A percentile compares a stretch with the other conserved stretches of the same genome.
Conservation (phyloP, 345 rosid genomes). For the Anacardium occidentale region DNA sequence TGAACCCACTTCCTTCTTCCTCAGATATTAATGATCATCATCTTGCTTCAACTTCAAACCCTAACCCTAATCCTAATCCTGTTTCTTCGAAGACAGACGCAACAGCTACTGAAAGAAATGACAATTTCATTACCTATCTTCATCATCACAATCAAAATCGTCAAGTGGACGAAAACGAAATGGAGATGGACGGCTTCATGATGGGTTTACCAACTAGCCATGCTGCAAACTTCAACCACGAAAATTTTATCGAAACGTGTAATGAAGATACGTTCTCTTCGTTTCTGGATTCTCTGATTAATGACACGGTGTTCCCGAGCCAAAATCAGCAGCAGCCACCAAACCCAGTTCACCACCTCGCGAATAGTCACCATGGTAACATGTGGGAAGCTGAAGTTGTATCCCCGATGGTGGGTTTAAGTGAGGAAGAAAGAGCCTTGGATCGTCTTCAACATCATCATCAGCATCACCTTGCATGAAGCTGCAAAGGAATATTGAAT, state of each 20-base stretch:
- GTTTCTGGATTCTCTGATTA: constrained; percentile 61
- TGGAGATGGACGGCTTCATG: constrained; percentile 8
- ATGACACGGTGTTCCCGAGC: constrained; percentile 40
- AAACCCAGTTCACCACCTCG: neutral
- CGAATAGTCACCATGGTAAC: too few species aligned
- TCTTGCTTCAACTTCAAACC: constrained; percentile 24
- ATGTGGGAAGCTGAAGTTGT: too few species aligned
- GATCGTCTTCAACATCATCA: too few species aligned
- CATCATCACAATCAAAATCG: neutral
- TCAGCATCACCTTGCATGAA: too few species aligned
- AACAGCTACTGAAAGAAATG: constrained; percentile 13
- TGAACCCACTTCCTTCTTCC: constrained; percentile 22
- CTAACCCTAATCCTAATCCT: constrained; percentile 27
- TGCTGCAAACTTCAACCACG: constrained; percentile 18
- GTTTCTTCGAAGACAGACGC: constrained; percentile 3
- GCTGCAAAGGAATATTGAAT: too few species aligned
- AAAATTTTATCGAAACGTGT: constrained; percentile 25
- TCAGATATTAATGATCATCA: constrained; percentile 9
- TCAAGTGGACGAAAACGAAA: constrained; percentile 3
- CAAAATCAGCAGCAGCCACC: constrained; percentile 26
- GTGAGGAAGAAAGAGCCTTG: too few species aligned
- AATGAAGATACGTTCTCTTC: constrained; percentile 65
- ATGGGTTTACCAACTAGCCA: constrained; percentile 20
- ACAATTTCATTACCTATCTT: neutral
- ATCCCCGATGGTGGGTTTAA: too few species aligned